Conservation (phyloP, 2,329 filamentous ascomycete genomes). For the Sordariomycetes sp. region DNA sequence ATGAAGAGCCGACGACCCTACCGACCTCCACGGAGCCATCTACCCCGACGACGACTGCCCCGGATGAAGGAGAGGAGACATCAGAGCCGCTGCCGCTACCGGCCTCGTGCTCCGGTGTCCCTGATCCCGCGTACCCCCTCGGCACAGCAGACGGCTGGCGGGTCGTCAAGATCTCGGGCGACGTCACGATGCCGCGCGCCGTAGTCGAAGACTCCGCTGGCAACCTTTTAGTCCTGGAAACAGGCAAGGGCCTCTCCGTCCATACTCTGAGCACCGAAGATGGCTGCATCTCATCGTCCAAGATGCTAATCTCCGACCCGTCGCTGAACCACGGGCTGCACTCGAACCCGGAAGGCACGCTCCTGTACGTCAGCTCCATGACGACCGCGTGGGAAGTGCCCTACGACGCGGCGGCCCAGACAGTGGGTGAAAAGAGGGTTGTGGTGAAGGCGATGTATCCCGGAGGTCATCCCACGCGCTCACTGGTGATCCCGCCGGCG, state of each 20-base stretch:
- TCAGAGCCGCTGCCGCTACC: slow-evolving; percentile 15
- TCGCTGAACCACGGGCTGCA: slow-evolving; percentile 25
- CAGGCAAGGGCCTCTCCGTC: slow-evolving; percentile 20
- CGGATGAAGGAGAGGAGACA: not conserved
- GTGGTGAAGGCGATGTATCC: slow-evolving; percentile 23
- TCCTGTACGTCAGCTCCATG: slow-evolving; percentile 23
- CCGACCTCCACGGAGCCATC: slow-evolving; percentile 6
- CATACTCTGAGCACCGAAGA: slow-evolving; percentile 24
- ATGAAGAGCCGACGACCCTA: slow-evolving; percentile 6
- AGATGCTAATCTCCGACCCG: slow-evolving; percentile 18
- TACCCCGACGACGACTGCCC: not conserved
- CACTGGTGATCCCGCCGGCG: slow-evolving; percentile 19
- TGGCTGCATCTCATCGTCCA: slow-evolving; percentile 24
- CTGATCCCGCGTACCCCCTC: slow-evolving; percentile 14
- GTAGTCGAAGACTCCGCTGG: slow-evolving; percentile 21
- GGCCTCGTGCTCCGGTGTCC: slow-evolving; percentile 19
- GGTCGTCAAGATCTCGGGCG: slow-evolving; percentile 23
- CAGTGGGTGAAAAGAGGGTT: slow-evolving; percentile 27
- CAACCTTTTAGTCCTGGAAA: slow-evolving; percentile 23
- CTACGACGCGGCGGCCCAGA: slow-evolving; percentile 36
- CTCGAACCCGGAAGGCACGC: slow-evolving; percentile 23
- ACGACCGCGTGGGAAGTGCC: slow-evolving; percentile 37
- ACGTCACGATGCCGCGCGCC: slow-evolving; percentile 19
- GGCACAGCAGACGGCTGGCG: slow-evolving; percentile 21
- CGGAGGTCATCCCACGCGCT: slow-evolving; percentile 23